These are phyloP conservation scores for Amanita pseudoporphyria DNA, from an alignment of 768 basidiomycete species.

Conservation along the genomic window DNA sequence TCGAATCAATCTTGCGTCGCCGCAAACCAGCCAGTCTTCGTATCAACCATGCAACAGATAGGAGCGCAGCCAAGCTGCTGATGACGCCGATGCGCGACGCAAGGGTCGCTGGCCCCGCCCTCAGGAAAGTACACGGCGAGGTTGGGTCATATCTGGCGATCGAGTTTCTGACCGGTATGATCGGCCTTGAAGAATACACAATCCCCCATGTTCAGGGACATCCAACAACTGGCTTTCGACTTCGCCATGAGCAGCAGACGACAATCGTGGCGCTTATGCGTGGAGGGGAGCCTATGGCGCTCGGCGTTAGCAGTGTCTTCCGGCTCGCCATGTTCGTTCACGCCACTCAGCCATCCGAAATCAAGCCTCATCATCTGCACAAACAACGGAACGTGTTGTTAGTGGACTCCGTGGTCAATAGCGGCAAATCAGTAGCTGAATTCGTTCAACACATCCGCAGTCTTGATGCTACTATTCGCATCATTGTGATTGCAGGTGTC, in stretches of 20 bases:
- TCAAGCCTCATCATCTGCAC: slow-evolving; percentile 10
- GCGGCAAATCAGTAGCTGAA: slow-evolving; percentile 15
- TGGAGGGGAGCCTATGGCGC: slow-evolving; percentile 17
- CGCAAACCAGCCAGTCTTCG: slow-evolving; percentile 7
- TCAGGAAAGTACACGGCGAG: slow-evolving; percentile 10
- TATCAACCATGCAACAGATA: slow-evolving; percentile 11
- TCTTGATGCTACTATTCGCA: background rate
- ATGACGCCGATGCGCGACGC: slow-evolving; percentile 19
- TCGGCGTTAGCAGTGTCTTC: slow-evolving; percentile 12
- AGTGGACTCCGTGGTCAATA: slow-evolving; percentile 18
- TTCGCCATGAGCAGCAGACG: slow-evolving; percentile 14
- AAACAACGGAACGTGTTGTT: slow-evolving; percentile 12
- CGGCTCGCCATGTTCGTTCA: slow-evolving; percentile 16
- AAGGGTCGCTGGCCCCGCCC: slow-evolving; percentile 11
- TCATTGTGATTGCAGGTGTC: background rate
- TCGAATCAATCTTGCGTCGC: slow-evolving; percentile 8
- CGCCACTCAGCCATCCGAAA: slow-evolving; percentile 12
- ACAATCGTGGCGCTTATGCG: slow-evolving; percentile 13
- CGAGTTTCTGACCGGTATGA: slow-evolving; percentile 11
- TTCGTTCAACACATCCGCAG: slow-evolving; percentile 11
- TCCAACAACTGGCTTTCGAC: slow-evolving; percentile 14
- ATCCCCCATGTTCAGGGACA: slow-evolving; percentile 18
- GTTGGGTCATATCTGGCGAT: slow-evolving; percentile 9
- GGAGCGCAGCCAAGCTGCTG: slow-evolving; percentile 14
- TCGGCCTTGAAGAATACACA: slow-evolving; percentile 15